Conservation (phyloP, 768 basidiomycete genomes). For the Pisolithus marmoratus region DNA sequence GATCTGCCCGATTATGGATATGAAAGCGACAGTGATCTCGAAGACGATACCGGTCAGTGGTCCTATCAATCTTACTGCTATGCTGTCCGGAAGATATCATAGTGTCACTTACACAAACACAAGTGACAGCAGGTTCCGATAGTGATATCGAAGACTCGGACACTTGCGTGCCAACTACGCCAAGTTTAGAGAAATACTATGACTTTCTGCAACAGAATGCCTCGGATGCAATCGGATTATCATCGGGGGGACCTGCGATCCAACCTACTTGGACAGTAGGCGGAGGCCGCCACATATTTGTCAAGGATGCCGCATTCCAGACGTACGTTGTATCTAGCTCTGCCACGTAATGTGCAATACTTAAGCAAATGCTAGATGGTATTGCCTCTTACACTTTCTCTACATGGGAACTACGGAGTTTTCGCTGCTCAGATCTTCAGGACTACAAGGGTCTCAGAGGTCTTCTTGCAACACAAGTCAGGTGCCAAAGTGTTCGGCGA, state of each 20-base stretch:
- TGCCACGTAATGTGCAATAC: not conserved
- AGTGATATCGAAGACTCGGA: not conserved
- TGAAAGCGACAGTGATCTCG: no score
- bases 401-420: conserved; percentile 32
- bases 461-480: not conserved
- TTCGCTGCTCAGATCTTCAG: conserved; percentile 24
- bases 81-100: not conserved
- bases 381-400: conserved; percentile 34
- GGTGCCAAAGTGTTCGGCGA: conserved; percentile 30
- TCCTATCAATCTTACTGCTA: not conserved
- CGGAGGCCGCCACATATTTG: conserved; percentile 18
- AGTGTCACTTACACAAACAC: not conserved
- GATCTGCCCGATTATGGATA: no score
- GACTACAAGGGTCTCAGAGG: not conserved
- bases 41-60: not conserved
- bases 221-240: not conserved
- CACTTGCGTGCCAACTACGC: not conserved
- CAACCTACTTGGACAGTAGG: conserved; percentile 4
- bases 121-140: no score
- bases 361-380: conserved; percentile 23
- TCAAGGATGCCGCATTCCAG: conserved; percentile 23
- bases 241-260: not conserved
- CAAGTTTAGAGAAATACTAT: not conserved
- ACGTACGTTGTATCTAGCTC: conserved; percentile 11
- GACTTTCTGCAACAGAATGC: not conserved